Evolutionary conservation across 441 rosid species (phyloP), one percentile per base, ranked within the genome.

Genomic region (Croton laevigatus): DNA sequence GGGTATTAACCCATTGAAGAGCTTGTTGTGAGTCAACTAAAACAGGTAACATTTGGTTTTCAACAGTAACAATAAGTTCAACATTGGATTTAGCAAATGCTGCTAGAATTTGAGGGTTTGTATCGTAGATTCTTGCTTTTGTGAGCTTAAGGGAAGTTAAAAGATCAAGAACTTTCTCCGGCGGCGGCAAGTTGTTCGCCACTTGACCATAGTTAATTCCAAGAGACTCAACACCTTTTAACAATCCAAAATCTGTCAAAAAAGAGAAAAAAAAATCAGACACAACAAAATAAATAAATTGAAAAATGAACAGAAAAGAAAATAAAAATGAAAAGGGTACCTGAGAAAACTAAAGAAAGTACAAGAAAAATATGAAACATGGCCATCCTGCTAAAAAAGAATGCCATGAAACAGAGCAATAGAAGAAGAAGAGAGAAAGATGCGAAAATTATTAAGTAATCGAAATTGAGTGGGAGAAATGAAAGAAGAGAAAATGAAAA

Each of bases 171-270:
- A 85, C 91, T 5, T 71, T 80, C 9, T 78, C 62, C 0, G 82
- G 87, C 1, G 83, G 64, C 8, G 91, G 91, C 38, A 87, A 77
- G 79, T 87, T 71, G 78, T 85, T 70, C 5, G 73, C 91, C 45
- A 87, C 63, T 70, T 87, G 88, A 6, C 89, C 91, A 48, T 87
- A 87, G 70, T 87, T 87, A 65, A 87, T 83, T 42, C 88, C 91
- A 40, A 91, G 48, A 48, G 91, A 86, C 48, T 27, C 63, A 6
- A 74, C 88, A 74, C 85, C 87, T 66, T 17, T 80, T 62, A 85
- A 37, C 78, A 79, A 58, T 44, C 86, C 85, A 76, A 66, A 70
- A 76, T 76, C 96, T 89, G 85, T 40, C 63, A 73, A 65, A 59
- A 40, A 40, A 40, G 10, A 40, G 63, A n/a, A 13, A 66, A 64